Percentiles rank a stretch among this genome's conserved stretches.
These are phyloP conservation scores for Teunomyces kruisii DNA, from an alignment of 805 yeast genomes.

Conservation along the genomic window DNA sequence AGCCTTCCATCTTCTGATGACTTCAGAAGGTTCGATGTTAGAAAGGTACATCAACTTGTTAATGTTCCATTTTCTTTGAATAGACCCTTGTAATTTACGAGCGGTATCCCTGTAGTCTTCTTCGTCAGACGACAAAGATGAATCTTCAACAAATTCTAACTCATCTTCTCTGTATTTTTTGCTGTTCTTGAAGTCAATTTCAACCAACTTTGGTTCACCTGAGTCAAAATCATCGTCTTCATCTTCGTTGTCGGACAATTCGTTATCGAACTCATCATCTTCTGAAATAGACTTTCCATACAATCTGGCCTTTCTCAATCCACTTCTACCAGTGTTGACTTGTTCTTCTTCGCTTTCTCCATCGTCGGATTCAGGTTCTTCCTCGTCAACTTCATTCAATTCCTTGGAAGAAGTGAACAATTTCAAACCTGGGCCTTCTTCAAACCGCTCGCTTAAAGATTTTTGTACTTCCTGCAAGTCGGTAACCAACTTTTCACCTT, in stretches of 20 bases:
- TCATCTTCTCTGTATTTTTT: conserved; percentile 33
- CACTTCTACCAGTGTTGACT: conserved; percentile 59
- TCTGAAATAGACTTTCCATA: conserved; percentile 54
- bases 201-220: conserved; percentile 43
- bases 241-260: conserved; percentile 45
- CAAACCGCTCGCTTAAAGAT: conserved; percentile 56
- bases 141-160: conserved; percentile 47
- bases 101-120: conserved; percentile 54
- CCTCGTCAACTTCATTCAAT: conserved; percentile 39
- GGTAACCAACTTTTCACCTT: conserved; percentile 85
- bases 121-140: conserved; percentile 43
- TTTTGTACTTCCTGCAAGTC: conserved; percentile 70
- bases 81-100: conserved; percentile 53
- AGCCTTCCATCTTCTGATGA: conserved; percentile 66
- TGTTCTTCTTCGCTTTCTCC: conserved; percentile 31
- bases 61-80: conserved; percentile 69
- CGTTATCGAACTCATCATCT: conserved; percentile 43
- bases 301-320: conserved; percentile 56
- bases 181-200: conserved; percentile 46
- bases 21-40: conserved; percentile 73
- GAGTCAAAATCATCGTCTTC: conserved; percentile 33
- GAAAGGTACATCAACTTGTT: conserved; percentile 78
- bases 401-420: conserved; percentile 66
- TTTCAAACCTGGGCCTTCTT: conserved; percentile 68
- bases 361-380: conserved; percentile 37